phyloP scores from a whole-genome alignment of 306 rosid species.

The Quercus rubra region DNA sequence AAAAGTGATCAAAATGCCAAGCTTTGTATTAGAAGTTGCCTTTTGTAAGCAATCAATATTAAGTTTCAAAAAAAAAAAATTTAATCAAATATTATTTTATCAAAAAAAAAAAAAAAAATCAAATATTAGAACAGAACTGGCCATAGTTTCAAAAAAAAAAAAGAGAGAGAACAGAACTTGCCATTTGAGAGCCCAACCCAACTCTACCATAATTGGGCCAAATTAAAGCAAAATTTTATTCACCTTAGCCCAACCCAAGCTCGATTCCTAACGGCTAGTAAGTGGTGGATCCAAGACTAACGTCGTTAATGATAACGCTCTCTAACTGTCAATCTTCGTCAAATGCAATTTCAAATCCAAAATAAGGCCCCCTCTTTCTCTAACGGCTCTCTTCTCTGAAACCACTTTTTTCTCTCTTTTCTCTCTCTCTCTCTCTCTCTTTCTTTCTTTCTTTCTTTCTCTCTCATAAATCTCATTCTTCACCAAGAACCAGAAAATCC shows the following conservation, averaged over 20 bases:
- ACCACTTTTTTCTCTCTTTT: neutral
- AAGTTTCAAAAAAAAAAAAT: too few relatives aligned
- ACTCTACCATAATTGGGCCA: neutral
- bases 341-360: constrained; percentile 17
- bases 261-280: constrained; percentile 38
- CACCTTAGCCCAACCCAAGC: neutral
- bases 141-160: too few relatives aligned
- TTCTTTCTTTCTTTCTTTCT: constrained; percentile 5
- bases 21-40: too few relatives aligned
- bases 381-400: constrained; percentile 37
- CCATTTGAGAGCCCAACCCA: neutral
- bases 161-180: neutral
- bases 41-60: too few relatives aligned
- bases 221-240: neutral
- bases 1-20: too few relatives aligned
- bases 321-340: constrained; percentile 13
- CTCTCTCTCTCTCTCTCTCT: neutral
- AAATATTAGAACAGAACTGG: too few relatives aligned
- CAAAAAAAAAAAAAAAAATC: too few relatives aligned
- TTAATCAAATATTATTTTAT: too few relatives aligned
- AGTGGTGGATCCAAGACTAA: constrained; percentile 11
- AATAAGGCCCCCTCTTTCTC: neutral
- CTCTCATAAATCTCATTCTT: constrained; percentile 8
- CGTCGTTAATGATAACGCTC: constrained; percentile 2
- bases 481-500: constrained; percentile 21